These are phyloP conservation scores for Zygosaccharomyces bisporus DNA, from an alignment of 805 yeast species.

Conservation along the genomic window DNA sequence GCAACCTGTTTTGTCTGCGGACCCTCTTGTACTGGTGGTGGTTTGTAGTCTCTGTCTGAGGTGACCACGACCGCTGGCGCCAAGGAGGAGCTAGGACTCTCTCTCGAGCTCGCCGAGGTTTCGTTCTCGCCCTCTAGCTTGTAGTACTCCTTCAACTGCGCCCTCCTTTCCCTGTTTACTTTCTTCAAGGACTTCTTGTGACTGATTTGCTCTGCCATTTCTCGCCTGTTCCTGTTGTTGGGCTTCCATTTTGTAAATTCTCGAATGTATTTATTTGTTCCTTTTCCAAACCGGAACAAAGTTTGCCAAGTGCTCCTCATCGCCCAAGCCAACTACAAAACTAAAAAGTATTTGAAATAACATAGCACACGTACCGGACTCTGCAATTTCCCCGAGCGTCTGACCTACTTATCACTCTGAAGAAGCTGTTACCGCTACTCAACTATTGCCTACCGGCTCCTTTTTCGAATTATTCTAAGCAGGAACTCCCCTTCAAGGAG, in stretches of 20 bases:
- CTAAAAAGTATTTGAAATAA: not conserved
- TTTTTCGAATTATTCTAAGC: not conserved
- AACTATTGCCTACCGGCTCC: constrained; percentile 1
- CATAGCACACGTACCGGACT: not conserved
- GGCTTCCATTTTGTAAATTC: not conserved
- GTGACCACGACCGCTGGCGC: not conserved
- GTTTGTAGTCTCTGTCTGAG: not conserved
- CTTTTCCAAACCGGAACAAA: not conserved
- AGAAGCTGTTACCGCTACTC: not conserved
- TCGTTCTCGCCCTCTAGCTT: constrained; percentile 15
- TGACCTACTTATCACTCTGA: not conserved
- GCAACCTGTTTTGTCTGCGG: not conserved
- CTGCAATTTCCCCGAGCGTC: not conserved
- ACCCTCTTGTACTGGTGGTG: constrained; percentile 9
- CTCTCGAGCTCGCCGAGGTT: not conserved
- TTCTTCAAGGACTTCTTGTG: constrained; percentile 30
- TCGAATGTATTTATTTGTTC: not conserved
- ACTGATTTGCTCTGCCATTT: constrained; percentile 33
- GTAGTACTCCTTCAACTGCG: constrained; percentile 28
- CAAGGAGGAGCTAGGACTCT: not conserved
- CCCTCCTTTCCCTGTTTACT: constrained; percentile 25
- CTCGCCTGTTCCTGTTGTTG: not conserved
- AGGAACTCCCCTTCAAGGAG: not conserved
- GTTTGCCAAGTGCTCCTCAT: not conserved
- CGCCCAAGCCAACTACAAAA: not conserved